Evolutionary conservation across 2,329 filamentous ascomycete species (phyloP).

Genomic region (Aspergillus hiratsukae): DNA sequence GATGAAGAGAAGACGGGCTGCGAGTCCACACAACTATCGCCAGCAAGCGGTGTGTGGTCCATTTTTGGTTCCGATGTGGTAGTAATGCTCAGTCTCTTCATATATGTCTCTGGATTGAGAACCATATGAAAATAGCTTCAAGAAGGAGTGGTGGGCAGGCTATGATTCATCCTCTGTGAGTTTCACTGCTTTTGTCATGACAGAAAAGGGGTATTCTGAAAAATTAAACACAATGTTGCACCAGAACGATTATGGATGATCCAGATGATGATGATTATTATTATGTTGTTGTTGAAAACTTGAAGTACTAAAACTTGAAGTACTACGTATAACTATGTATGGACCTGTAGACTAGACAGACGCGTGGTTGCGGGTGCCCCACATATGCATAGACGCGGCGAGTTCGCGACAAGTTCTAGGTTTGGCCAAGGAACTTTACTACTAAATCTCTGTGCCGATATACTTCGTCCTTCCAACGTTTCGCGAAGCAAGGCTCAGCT

Average conservation of each 20-base stretch:
- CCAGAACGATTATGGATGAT: background rate
- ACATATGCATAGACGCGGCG: background rate
- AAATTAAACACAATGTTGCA: background rate
- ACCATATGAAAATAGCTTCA: background rate
- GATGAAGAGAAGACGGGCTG: slow-evolving; percentile 80
- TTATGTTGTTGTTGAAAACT: background rate
- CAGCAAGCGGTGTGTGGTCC: background rate
- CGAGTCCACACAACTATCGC: slow-evolving; percentile 14
- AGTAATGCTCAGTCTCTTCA: background rate
- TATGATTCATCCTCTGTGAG: background rate
- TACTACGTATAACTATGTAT: background rate
- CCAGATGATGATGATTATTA: background rate
- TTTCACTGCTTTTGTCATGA: background rate
- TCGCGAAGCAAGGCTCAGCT: background rate
- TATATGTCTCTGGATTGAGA: background rate
- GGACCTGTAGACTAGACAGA: background rate
- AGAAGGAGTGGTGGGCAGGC: background rate
- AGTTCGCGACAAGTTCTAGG: background rate
- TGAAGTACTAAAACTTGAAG: background rate
- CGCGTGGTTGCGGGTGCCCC: background rate
- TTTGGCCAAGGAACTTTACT: background rate
- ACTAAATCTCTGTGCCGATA: background rate
- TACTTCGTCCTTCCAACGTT: background rate
- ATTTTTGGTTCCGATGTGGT: background rate
- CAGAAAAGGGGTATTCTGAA: background rate